Conservation (phyloP, 2,329 filamentous ascomycete genomes). For the Purpureocillium takamizusanense region DNA sequence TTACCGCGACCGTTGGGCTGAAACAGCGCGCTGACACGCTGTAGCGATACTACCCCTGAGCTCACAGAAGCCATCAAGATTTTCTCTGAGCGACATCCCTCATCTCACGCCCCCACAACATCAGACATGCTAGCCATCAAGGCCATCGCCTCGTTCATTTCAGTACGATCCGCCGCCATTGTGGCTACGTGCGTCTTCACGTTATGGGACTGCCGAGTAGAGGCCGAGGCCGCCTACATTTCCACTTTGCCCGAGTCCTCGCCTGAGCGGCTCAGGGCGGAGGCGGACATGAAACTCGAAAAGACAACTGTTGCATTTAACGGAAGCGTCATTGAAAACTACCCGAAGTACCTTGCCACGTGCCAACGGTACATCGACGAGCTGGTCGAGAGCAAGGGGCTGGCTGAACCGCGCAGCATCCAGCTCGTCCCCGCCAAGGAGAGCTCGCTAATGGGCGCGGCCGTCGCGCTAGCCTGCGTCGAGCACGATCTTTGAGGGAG, state of each 20-base stretch:
- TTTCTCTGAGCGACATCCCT: slow-evolving; percentile 43
- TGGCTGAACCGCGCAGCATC: slow-evolving; percentile 34
- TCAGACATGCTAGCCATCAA: slow-evolving; percentile 44
- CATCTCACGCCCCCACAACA: slow-evolving; percentile 25
- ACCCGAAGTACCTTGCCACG: slow-evolving; percentile 54
- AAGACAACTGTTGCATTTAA: slow-evolving; percentile 64
- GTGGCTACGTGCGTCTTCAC: slow-evolving; percentile 50
- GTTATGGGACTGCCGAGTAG: slow-evolving; percentile 47
- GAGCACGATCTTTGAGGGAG: slow-evolving; percentile 8
- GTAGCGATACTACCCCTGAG: slow-evolving; percentile 34
- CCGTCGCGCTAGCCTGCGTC: slow-evolving; percentile 53
- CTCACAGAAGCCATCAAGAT: slow-evolving; percentile 34
- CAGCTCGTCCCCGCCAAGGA: slow-evolving; percentile 61
- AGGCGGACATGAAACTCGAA: slow-evolving; percentile 37
- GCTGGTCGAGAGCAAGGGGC: slow-evolving; percentile 33
- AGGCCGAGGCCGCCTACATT: slow-evolving; percentile 30
- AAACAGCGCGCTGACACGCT: slow-evolving; percentile 11
- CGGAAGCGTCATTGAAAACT: slow-evolving; percentile 71
- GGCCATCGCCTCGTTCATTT: slow-evolving; percentile 43
- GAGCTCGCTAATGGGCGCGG: slow-evolving; percentile 67
- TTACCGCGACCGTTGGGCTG: neutral
- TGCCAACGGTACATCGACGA: slow-evolving; percentile 57
- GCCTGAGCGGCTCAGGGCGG: slow-evolving; percentile 32
- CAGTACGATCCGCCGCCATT: slow-evolving; percentile 49
- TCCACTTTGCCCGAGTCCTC: slow-evolving; percentile 20